Conservation (phyloP, 2,329 filamentous ascomycete genomes). For the Epichloe brachyelytri region DNA sequence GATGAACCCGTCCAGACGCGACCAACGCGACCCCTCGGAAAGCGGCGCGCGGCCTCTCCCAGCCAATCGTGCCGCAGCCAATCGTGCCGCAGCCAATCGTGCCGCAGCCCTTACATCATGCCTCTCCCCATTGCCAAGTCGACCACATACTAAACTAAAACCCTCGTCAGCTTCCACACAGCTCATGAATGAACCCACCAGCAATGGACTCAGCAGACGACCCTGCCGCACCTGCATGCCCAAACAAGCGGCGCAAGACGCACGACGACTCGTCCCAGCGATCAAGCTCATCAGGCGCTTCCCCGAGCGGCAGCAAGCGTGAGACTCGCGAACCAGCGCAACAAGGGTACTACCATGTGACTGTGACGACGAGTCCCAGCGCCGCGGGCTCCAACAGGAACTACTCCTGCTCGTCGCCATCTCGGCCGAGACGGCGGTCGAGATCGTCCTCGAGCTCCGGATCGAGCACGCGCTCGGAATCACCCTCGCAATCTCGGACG, state of each 20-base stretch:
- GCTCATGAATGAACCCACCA: not conserved
- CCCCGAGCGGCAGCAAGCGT: not conserved
- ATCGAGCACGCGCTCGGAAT: conserved; percentile 26
- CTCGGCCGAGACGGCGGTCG: conserved; percentile 18
- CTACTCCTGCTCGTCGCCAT: conserved; percentile 16
- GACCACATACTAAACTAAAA: not conserved
- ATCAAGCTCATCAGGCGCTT: conserved; percentile 13
- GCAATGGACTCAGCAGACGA: conserved; percentile 20
- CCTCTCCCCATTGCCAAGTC: conserved; percentile 8
- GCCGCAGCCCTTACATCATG: not conserved
- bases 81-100: too few species aligned
- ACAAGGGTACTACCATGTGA: not conserved
- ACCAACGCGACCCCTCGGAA: too few species aligned
- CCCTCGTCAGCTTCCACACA: not conserved
- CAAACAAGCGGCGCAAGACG: conserved; percentile 22
- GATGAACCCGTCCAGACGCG: too few species aligned
- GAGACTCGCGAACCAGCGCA: conserved; percentile 1
- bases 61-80: not conserved
- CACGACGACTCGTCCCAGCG: conserved; percentile 15
- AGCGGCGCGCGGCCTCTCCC: not conserved
- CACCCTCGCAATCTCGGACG: conserved; percentile 19
- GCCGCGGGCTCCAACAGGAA: conserved; percentile 13
- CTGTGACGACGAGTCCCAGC: conserved; percentile 9
- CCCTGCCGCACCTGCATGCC: conserved; percentile 13
- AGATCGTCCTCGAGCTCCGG: conserved; percentile 21